Base-by-base conservation (phyloP, 148 eudicot species). In the Polygonum aviculare region DNA sequence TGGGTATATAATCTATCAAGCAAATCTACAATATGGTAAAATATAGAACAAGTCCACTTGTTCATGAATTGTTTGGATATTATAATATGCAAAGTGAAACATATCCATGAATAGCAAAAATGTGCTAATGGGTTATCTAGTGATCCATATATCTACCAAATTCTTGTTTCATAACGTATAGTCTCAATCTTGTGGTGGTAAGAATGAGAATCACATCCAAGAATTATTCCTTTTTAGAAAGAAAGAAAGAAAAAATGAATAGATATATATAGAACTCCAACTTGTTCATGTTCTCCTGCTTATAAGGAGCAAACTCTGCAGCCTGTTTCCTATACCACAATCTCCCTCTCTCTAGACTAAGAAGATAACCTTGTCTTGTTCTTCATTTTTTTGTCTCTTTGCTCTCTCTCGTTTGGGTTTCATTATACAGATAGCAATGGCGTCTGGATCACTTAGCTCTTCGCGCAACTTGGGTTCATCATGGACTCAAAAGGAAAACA, bases 401-500 rank as follows among this genome's bases (percentile, higher is more conserved):
- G 16, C 4, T 69, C 44, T 10, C 14, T 70, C 54, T 22, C 19
- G 47, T 48, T 19, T 79, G 41, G 31, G 26, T 62, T 21, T 12
- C 39, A 62, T 16, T 14, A 55, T 7, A 11, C 52, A 80, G 75
- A 26, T 41, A 88, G 75, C 38, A 49, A 88, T 84, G 87, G 78
- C 85, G 57, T 86, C 86, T 35, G 77, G 80, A 77, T 83, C 76
- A 45, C 33, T 77, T 45, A 69, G 39, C 40, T 82, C 86, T 52
- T 77, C 86, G 11, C 84, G 88, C 4, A 78, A 78, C 78, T 83
- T 84, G 0, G 65, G 78, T 63, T 78, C 84, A 9, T 79, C 88
- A 0, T 87, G 90, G 90, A 85, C 88, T 3, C 55, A 40, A 2
- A 78, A 60, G 78, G 85, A 87, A 15, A 85, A 87, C 85, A 87